A percentile compares a stretch with the other conserved stretches of the same genome.
Evolutionary conservation across 2,329 filamentous ascomycete genomes (phyloP).

Genomic region (Neocucurbitaria cava): DNA sequence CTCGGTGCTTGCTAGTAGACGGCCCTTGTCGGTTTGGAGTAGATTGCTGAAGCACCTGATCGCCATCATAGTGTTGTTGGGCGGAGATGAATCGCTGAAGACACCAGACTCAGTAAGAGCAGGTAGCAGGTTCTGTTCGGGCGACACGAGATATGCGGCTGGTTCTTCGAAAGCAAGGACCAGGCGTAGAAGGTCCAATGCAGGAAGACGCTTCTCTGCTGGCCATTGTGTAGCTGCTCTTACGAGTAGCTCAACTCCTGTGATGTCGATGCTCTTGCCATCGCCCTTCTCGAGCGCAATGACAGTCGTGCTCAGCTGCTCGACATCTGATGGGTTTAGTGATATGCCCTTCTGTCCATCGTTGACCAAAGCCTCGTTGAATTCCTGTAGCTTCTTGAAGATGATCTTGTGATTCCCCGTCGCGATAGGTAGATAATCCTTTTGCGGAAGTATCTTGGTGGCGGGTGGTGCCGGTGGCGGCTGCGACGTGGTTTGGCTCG

Average conservation of each 20-base stretch:
- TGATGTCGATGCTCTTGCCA: constrained; percentile 49
- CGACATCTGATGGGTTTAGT: constrained; percentile 74
- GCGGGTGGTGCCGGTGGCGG: constrained; percentile 48
- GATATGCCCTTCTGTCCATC: constrained; percentile 76
- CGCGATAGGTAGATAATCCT: constrained; percentile 77
- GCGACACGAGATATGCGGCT: constrained; percentile 65
- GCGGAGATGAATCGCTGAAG: constrained; percentile 65
- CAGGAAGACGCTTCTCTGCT: constrained; percentile 78
- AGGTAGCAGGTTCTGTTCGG: constrained; percentile 65
- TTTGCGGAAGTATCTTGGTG: constrained; percentile 76
- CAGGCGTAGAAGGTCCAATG: constrained; percentile 86
- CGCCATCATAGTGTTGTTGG: constrained; percentile 88
- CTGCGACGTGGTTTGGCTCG: constrained; percentile 45
- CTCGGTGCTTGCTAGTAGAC: constrained; percentile 61
- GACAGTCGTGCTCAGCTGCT: constrained; percentile 67
- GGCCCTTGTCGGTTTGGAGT: constrained; percentile 77
- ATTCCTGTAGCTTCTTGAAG: constrained; percentile 75
- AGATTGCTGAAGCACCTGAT: constrained; percentile 83
- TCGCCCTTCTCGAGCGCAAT: constrained; percentile 66
- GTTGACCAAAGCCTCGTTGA: constrained; percentile 76
- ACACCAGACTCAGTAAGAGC: constrained; percentile 65
- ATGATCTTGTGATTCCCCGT: constrained; percentile 74
- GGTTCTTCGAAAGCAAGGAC: constrained; percentile 71
- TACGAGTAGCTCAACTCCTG: constrained; percentile 69
- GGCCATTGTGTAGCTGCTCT: constrained; percentile 83